Base-by-base conservation (phyloP, 495 filamentous ascomycete genomes). In the Tuber borchii region DNA sequence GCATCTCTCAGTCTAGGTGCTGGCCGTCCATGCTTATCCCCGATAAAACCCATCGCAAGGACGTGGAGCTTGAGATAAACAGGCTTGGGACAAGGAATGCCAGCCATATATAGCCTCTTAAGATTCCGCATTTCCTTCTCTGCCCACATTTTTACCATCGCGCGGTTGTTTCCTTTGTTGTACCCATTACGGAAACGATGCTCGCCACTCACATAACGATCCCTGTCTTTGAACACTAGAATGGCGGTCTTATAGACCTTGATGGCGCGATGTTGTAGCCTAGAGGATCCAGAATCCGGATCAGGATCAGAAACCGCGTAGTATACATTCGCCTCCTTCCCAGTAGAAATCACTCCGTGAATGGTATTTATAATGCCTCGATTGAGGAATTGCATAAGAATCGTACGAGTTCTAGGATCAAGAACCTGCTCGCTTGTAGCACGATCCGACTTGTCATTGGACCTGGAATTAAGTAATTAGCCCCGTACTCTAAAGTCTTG, bases 181-280 rank as follows among this genome's bases (percentile, higher is more conserved):
- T 93, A 93, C 48, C 94, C 95, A n/a, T 80, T 77, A 56, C 90
- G 85, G 85, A 94, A 93, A 44, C 96, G 87, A 84, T 93, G 93
- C 83, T 98, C 95, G 73, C 96, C 95, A 1, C 90, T 91, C 46
- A 98, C 93, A 83, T 99, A 99, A 77, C 92, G 92, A 81, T 97
- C 93, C 65, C 95, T 89, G 84, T 98, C 95, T 85, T 99, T 98
- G 89, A 99, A 99, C 7, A 94, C 93, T 51, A 98, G 85, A 75
- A 97, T 97, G 68, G 91, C 91, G 0, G 96, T 99, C 86, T 98
- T 98, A 88, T 98, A 99, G 37, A 99, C 92, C 84, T 99, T 99
- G 86, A 99, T 93, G 20, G 95, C 95, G 71, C 93, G 90, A 77
- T 93, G 90, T 5, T 65, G 56, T n/a, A 79, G 68, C 17, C 51